These are phyloP conservation scores for Lepidium sativum DNA, from an alignment of 345 rosid species.

Conservation along the genomic window DNA sequence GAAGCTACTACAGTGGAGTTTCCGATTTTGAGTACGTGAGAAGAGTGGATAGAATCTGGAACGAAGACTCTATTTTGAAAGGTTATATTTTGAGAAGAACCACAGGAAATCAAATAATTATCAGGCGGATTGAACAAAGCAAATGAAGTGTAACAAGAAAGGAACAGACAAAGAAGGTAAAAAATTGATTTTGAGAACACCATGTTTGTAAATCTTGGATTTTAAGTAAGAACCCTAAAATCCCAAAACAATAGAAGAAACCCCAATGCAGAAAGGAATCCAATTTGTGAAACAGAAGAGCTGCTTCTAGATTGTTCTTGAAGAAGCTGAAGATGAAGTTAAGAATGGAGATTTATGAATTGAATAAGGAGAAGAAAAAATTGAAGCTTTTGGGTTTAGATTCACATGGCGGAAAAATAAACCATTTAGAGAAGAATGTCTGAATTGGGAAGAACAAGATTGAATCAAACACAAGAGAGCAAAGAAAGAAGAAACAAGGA, in stretches of 20 bases:
- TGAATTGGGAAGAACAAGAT: slow-evolving; percentile 4
- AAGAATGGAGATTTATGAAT: not conserved
- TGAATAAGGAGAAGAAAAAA: not conserved
- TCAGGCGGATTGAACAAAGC: slow-evolving; percentile 62
- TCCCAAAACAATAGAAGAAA: slow-evolving; percentile 14
- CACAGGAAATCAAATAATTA: slow-evolving; percentile 78
- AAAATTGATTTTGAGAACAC: slow-evolving; percentile 4
- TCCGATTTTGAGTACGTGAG: slow-evolving; percentile 47
- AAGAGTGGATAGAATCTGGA: slow-evolving; percentile 61
- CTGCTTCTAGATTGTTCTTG: not conserved
- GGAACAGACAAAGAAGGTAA: slow-evolving; percentile 31
- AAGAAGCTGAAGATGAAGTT: not conserved
- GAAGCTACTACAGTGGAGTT: slow-evolving; percentile 33
- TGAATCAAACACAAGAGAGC: slow-evolving; percentile 6
- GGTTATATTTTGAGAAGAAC: slow-evolving; percentile 60
- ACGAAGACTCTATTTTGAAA: slow-evolving; percentile 68
- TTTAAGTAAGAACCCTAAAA: slow-evolving; percentile 20
- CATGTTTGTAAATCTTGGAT: slow-evolving; percentile 13
- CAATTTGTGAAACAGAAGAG: not conserved
- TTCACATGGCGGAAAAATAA: slow-evolving; percentile 14
- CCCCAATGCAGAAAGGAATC: slow-evolving; percentile 11
- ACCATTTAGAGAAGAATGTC: slow-evolving; percentile 26
- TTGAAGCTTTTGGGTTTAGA: slow-evolving; percentile 8
- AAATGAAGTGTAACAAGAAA: slow-evolving; percentile 29
- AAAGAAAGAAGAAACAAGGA: not conserved